Base-by-base conservation (phyloP, 805 yeast genomes). In the Spencermartinsiella europaea region DNA sequence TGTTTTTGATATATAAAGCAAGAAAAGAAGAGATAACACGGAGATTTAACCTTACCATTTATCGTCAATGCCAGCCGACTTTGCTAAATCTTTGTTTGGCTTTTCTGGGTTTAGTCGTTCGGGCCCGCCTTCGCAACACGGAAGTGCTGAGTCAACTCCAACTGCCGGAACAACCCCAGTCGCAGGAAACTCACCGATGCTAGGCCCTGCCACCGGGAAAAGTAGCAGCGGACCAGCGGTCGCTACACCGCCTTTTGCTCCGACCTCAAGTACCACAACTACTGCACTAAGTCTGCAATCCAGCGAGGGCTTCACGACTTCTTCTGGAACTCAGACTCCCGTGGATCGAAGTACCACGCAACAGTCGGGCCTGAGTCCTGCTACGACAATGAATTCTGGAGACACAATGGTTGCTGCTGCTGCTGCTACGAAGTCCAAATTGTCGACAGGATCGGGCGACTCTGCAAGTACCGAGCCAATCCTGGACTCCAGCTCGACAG, bases 71-170 rank as follows among this genome's bases (percentile, higher is more conserved):
- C n/a, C n/a, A n/a, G n/a, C 55, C 16, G 57, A 55, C 37, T 55
- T 55, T 42, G 52, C 57, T 2, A 54, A 48, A 44, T 48, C 53
- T 19, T 38, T 55, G 35, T 55, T 55, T 37, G 52, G 56, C 15
- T 55, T 55, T 28, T 50, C 56, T 16, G 50, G 48, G 39, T 50
- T 47, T 27, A 20, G 38, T 40, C 36, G 37, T 15, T 14, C 43
- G 21, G 22, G 20, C 19, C 14, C 34, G 21, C 37, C 46, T 7
- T 12, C 19, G 12, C 39, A 19, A 14, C 21, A 27, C 4, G 25
- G 21, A 16, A 42, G 34, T 36, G 46, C 33, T 3, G 31, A 37
- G 5, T 8, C 35, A 5, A 37, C 47, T 22, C 42, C 47, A 10
- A 21, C 43, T 2, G 20, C 35, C n/a, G 33, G 15, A 10, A 20